Evolutionary conservation across 2,329 filamentous ascomycete genomes (phyloP).

Genomic region (Aspergillus alliaceus): DNA sequence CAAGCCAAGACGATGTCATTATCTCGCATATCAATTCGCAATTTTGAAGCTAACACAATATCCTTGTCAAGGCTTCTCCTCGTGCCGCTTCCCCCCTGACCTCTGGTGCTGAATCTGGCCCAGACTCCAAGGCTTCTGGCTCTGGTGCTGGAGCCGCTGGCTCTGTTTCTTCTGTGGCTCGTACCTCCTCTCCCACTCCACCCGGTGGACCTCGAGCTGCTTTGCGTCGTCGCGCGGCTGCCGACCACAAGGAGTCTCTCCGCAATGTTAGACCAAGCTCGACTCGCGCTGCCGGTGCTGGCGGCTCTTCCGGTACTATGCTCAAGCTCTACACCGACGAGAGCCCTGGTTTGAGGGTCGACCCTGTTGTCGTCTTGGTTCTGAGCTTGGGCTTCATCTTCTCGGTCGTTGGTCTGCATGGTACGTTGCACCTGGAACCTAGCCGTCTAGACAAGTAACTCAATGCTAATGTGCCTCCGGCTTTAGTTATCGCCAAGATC

Average conservation of each 20-base stretch:
- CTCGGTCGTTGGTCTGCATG: slow-evolving; percentile 94
- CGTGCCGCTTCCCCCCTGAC: slow-evolving; percentile 46
- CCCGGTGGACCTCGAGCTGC: slow-evolving; percentile 94
- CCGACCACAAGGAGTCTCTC: slow-evolving; percentile 95
- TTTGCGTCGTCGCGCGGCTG: slow-evolving; percentile 90
- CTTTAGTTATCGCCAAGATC: slow-evolving; percentile 86
- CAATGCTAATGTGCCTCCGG: slow-evolving; percentile 8
- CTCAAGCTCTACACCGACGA: slow-evolving; percentile 98
- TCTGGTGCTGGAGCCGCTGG: slow-evolving; percentile 49
- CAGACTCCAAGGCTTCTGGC: slow-evolving; percentile 42
- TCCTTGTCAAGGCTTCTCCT: slow-evolving; percentile 34
- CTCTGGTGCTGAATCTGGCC: slow-evolving; percentile 46
- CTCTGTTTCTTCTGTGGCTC: slow-evolving; percentile 68
- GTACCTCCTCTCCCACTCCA: slow-evolving; percentile 81
- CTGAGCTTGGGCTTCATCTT: slow-evolving; percentile 98
- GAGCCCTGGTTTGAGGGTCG: slow-evolving; percentile 94
- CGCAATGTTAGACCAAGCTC: slow-evolving; percentile 91
- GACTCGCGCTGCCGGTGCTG: slow-evolving; percentile 89
- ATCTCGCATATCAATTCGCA: not conserved
- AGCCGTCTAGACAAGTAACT: not conserved
- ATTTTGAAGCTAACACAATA: slow-evolving; percentile 4
- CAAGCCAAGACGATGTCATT: slow-evolving; percentile 5
- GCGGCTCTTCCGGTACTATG: slow-evolving; percentile 97
- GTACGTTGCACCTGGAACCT: slow-evolving; percentile 57
- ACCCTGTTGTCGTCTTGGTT: slow-evolving; percentile 95